Evolutionary conservation across 805 yeast species (phyloP).

Genomic region (Lachancea cidri): DNA sequence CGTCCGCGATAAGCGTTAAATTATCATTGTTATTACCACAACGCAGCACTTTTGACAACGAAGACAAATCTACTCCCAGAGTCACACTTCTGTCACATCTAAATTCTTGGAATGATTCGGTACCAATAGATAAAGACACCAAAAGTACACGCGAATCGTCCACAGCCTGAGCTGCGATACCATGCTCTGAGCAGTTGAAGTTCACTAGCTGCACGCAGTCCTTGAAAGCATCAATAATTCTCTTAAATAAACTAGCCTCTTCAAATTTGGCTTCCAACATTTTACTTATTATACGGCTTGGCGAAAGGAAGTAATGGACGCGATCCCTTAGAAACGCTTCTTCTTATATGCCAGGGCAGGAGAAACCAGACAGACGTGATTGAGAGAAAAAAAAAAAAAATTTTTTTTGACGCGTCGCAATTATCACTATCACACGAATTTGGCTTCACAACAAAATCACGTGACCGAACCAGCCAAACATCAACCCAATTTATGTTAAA

Average conservation of each 20-base stretch:
- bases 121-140: constrained; percentile 81
- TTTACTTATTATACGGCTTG: constrained; percentile 10
- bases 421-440: background rate
- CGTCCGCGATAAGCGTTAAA: constrained; percentile 85
- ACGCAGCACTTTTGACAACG: constrained; percentile 82
- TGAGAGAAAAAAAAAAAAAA: background rate
- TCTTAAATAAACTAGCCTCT: constrained; percentile 86
- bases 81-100: constrained; percentile 94
- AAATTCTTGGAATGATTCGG: constrained; percentile 83
- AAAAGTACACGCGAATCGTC: constrained; percentile 94
- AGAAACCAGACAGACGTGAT: too few relatives aligned
- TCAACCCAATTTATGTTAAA: too few relatives aligned
- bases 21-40: constrained; percentile 89
- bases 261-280: constrained; percentile 98
- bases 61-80: constrained; percentile 82
- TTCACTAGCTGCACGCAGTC: constrained; percentile 94
- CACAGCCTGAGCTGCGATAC: constrained; percentile 94
- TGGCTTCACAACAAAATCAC: background rate
- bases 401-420: constrained; percentile 1
- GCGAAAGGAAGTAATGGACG: background rate
- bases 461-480: too few relatives aligned
- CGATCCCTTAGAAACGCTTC: background rate
- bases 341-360: too few relatives aligned
- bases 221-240: constrained; percentile 86
- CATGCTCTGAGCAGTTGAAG: constrained; percentile 93